Base-by-base conservation (phyloP, 2,329 filamentous ascomycete genomes). In the Domatiomyces catenatus region DNA sequence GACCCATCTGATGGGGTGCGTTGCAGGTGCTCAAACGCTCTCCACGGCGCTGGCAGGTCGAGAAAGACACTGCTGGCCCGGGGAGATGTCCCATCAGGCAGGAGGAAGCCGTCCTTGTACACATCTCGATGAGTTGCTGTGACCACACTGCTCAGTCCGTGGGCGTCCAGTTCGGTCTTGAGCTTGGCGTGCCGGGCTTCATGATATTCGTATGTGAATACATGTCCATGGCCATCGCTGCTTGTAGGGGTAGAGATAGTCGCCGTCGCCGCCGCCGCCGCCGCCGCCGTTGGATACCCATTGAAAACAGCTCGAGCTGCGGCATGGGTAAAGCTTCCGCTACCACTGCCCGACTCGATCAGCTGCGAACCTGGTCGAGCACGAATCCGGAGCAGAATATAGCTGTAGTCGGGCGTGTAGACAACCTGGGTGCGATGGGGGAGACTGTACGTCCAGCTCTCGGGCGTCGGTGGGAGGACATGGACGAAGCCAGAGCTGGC, bases 341-440 rank as follows among this genome's bases (percentile, higher is more conserved):
- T 74, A 0, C 72, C 72, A 8, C 71, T 70, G n/a, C 72, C 72
- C 2, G 72, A 71, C 59, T 75, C 72, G 45, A 75, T 72, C 22
- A 75, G 57, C 7, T 66, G 67, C 20, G 63, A 64, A 8, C 72
- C 72, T 0, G 72, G 69, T 19, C 69, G 63, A 22, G 64, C 72
- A 48, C 70, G 65, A 48, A 74, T 63, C 28, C 70, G 63, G 55
- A 74, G 71, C 50, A 75, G 62, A 39, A 75, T 69, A 54, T 73
- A 75, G 61, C 71, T 74, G 63, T 74, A 74, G 57, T 75, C 72
- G 2, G 71, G 71, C 19, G 71, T 73, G 55, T 75, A 75, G 54
- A 75, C 72, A 36, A 75, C 71, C 58, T 75, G 72, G 7, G 72
- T 75, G 28, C 72, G 65, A 57, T 75, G 71, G 2, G 71, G 71